Evolutionary conservation across 805 yeast species (phyloP).

Genomic region (Kodamaea jinghongensis): DNA sequence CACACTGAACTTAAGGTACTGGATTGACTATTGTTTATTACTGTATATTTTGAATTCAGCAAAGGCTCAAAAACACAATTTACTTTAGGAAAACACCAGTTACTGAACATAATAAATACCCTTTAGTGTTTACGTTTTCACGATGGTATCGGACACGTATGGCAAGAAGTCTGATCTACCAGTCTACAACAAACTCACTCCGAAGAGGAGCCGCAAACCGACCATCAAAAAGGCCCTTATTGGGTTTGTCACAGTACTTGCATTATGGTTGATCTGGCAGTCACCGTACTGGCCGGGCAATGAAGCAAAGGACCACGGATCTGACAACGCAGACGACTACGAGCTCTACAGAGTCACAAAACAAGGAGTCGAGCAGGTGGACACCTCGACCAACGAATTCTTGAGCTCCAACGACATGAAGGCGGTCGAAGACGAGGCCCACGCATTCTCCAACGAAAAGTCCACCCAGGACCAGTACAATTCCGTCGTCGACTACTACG

Average conservation of each 20-base stretch:
- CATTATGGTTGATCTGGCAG: conserved; percentile 11
- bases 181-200: conserved; percentile 21
- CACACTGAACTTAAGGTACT: too few relatives aligned
- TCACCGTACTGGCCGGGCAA: background rate
- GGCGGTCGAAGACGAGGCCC: background rate
- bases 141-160: conserved; percentile 26
- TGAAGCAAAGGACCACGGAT: background rate
- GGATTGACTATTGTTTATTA: too few relatives aligned
- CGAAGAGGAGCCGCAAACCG: conserved; percentile 11
- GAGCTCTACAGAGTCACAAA: conserved; percentile 30
- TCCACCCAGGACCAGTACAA: conserved; percentile 36
- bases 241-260: conserved; percentile 8
- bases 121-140: background rate
- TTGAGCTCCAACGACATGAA: conserved; percentile 3
- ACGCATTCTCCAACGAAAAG: conserved; percentile 9
- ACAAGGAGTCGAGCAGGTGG: conserved; percentile 24
- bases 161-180: conserved; percentile 51
- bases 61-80: too few relatives aligned
- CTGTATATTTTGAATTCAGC: too few relatives aligned
- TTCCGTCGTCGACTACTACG: conserved; percentile 57
- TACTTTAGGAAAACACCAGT: too few relatives aligned
- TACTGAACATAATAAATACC: too few relatives aligned
- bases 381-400: conserved; percentile 4
- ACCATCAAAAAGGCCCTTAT: conserved; percentile 6
- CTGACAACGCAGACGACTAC: conserved; percentile 14